Evolutionary conservation across 768 basidiomycete genomes (phyloP).

Genomic region (Auriscalpium orientale): DNA sequence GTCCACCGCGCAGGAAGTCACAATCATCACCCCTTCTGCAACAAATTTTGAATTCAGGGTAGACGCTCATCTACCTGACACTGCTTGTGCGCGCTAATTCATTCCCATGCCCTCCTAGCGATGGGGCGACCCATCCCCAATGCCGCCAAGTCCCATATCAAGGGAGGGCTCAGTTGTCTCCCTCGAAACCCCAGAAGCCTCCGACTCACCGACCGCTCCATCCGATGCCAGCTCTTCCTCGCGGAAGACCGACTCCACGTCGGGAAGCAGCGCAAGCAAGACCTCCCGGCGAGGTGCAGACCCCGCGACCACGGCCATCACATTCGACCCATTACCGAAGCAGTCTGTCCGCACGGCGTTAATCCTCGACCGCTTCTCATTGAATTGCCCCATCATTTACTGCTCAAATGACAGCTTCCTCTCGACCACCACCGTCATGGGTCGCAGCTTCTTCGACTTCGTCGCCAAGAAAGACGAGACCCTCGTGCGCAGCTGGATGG

Average conservation of each 20-base stretch:
- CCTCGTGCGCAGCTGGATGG: conserved; percentile 66
- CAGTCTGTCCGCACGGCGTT: conserved; percentile 74
- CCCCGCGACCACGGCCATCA: conserved; percentile 23
- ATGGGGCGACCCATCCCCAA: conserved; percentile 63
- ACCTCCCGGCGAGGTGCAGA: background rate
- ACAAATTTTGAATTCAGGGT: conserved; percentile 32
- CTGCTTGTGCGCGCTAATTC: background rate
- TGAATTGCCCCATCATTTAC: conserved; percentile 57
- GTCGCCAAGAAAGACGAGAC: conserved; percentile 56
- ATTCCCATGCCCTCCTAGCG: conserved; percentile 32
- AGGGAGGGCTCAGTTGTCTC: conserved; percentile 2
- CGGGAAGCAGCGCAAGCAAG: background rate
- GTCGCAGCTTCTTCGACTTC: conserved; percentile 70
- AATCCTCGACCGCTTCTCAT: conserved; percentile 72
- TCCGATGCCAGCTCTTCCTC: background rate
- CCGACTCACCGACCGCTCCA: background rate
- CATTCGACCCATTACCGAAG: conserved; percentile 56
- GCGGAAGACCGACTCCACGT: background rate
- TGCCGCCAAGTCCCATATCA: conserved; percentile 36
- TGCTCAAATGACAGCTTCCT: conserved; percentile 70
- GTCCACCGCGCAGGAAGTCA: conserved; percentile 77
- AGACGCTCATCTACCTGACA: conserved; percentile 30
- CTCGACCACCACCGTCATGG: conserved; percentile 48
- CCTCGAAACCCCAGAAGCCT: background rate
- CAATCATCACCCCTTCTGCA: conserved; percentile 53